Percentiles rank a stretch among this genome's conserved stretches.
phyloP scores from a whole-genome alignment of 169 alveolate species.

The Cyclospora cayetanensis region DNA sequence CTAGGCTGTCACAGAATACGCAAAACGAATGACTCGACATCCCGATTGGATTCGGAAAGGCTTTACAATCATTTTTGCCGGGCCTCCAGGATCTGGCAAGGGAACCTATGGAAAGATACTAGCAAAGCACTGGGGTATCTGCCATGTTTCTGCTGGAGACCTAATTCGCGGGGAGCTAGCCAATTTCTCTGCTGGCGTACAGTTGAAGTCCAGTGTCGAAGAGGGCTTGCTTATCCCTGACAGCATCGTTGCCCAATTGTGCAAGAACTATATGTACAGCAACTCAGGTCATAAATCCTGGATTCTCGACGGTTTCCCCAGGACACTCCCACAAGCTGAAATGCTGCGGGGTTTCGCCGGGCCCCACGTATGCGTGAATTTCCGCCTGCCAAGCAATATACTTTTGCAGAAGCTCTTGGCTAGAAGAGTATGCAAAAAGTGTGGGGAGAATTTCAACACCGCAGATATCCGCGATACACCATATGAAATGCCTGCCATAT shows the following conservation, averaged over 20 bases:
- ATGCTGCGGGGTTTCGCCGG: slow-evolving; percentile 37
- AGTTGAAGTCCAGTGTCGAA: background rate
- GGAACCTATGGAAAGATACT: slow-evolving; percentile 72
- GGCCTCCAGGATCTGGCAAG: slow-evolving; percentile 77
- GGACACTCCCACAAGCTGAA: slow-evolving; percentile 74
- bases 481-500: slow-evolving; percentile 71
- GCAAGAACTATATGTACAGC: background rate
- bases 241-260: slow-evolving; percentile 57
- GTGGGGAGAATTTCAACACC: slow-evolving; percentile 72
- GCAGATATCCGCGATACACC: slow-evolving; percentile 69
- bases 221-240: slow-evolving; percentile 76
- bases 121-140: slow-evolving; percentile 50
- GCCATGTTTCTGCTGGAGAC: slow-evolving; percentile 72
- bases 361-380: slow-evolving; percentile 71
- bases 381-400: slow-evolving; percentile 31
- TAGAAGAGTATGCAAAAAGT: slow-evolving; percentile 67
- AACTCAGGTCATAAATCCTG: slow-evolving; percentile 24
- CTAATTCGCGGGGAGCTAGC: slow-evolving; percentile 63
- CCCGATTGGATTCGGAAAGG: background rate
- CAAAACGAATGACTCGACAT: background rate
- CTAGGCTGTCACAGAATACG: no score
- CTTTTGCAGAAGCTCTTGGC: slow-evolving; percentile 63
- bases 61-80: slow-evolving; percentile 56
- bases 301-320: slow-evolving; percentile 80
- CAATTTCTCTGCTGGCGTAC: background rate